Evolutionary conservation across 2,329 filamentous ascomycete species (phyloP), one percentile per base, ranked within the genome.

Genomic region (Colletotrichum melonis): DNA sequence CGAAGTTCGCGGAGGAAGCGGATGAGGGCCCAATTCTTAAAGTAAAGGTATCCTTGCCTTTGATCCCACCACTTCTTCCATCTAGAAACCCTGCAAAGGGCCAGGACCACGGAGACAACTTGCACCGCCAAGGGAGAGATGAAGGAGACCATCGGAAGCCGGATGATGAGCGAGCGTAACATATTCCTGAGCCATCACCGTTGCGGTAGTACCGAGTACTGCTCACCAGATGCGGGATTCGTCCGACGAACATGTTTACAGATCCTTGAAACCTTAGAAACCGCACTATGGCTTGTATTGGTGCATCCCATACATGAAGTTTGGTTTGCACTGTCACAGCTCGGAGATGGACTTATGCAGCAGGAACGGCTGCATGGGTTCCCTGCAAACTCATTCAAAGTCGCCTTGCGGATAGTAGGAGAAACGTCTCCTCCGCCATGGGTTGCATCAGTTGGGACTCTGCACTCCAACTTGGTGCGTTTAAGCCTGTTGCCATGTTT

Each of bases 311-410:
- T 35, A 67, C 56, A 52, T 63, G 46, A 12, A 32, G 8, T 38
- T 62, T 57, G 63, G 32, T 62, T 67, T 57, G 28, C 24, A 35
- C n/a, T 38, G 63, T 71, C 32, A 58, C 46, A 67, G 24, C 57
- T 71, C 56, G 64, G 63, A 71, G 46, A 67, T 67, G 49, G 63
- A 35, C 12, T 28, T 57, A 71, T 67, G 63, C 57, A 38, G n/a
- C 22, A n/a, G 6, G 26, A 46, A 54, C 52, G 5, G n/a, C 14
- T n/a, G 32, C 28, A 58, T 58, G 49, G 63, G 63, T 49, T 49
- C 57, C 49, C 56, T 67, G 35, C 14, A 49, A 11, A 49, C 19
- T 26, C 63, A 12, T 49, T 7, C 57, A 67, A 7, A 52, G n/a
- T 22, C n/a, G 64, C 49, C 57, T 62, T 52, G 32, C 22, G 24